Conservation (phyloP, 345 rosid genomes). For the Dovyalis caffra region DNA sequence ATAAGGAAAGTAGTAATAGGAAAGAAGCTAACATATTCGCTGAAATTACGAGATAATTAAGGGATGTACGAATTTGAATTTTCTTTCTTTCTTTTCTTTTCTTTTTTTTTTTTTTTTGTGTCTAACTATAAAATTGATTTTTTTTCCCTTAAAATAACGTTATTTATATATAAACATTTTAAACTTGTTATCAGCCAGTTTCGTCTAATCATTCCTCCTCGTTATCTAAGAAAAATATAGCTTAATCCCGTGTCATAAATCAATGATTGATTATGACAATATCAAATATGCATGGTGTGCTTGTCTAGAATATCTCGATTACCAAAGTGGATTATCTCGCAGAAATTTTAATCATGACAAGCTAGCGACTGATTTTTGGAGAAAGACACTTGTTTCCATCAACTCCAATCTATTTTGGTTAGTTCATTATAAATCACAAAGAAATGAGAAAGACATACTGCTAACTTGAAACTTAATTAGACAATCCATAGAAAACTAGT, state of each 20-base stretch:
- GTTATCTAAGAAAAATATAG: background rate
- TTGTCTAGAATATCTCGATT: background rate
- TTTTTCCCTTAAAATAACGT: background rate
- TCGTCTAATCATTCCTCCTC: background rate
- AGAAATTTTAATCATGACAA: background rate
- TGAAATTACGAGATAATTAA: background rate
- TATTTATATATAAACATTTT: no score
- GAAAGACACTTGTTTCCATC: constrained; percentile 1
- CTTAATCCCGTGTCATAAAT: background rate
- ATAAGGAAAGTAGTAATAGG: no score
- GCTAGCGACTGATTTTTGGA: background rate
- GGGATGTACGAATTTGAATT: no score
- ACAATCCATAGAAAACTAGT: background rate
- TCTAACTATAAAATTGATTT: no score
- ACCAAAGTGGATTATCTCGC: background rate
- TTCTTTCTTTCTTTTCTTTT: no score
- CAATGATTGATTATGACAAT: background rate
- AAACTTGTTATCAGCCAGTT: background rate
- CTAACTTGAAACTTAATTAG: background rate
- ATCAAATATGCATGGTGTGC: constrained; percentile 1
- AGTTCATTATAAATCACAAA: background rate
- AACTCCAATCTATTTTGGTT: background rate
- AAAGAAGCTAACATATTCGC: background rate
- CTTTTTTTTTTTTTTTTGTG: no score
- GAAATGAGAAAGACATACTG: background rate